These are phyloP conservation scores for Pogostemon cablin DNA, from an alignment of 257 asterid species.

Conservation along the genomic window DNA sequence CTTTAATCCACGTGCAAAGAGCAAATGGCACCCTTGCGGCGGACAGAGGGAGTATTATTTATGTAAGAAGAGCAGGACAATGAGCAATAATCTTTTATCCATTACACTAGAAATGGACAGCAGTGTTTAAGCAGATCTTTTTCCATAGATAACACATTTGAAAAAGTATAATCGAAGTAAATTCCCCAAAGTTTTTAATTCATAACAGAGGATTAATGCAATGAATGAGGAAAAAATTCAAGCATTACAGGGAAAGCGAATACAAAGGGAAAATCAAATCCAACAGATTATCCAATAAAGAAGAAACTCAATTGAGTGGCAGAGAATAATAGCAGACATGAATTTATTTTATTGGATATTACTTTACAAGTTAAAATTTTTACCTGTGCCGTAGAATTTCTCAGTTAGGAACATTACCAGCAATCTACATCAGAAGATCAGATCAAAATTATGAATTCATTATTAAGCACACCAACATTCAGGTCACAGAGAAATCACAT, in stretches of 20 bases:
- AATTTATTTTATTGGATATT: too few relatives aligned
- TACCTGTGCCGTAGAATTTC: too few relatives aligned
- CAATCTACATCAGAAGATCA: background rate
- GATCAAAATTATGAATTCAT: background rate
- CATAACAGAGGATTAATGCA: too few relatives aligned
- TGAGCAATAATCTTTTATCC: background rate
- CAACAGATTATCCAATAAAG: background rate
- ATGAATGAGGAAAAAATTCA: background rate
- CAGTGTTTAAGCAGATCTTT: too few relatives aligned
- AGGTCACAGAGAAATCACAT: background rate
- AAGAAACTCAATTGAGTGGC: background rate
- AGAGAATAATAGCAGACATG: too few relatives aligned
- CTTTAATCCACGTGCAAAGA: background rate
- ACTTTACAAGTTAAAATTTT: too few relatives aligned
- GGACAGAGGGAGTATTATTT: background rate
- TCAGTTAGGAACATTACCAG: too few relatives aligned
- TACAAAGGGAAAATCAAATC: background rate
- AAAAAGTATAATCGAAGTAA: too few relatives aligned
- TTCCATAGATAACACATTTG: too few relatives aligned
- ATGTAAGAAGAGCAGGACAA: background rate
- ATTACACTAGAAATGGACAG: background rate
- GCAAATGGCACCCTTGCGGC: background rate
- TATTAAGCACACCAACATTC: background rate
- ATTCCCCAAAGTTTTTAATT: too few relatives aligned
- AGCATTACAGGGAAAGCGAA: background rate